Percentiles rank a stretch among this genome's conserved stretches.
Conservation (phyloP, 257 asterid genomes). For the Rauvolfia tetraphylla region DNA sequence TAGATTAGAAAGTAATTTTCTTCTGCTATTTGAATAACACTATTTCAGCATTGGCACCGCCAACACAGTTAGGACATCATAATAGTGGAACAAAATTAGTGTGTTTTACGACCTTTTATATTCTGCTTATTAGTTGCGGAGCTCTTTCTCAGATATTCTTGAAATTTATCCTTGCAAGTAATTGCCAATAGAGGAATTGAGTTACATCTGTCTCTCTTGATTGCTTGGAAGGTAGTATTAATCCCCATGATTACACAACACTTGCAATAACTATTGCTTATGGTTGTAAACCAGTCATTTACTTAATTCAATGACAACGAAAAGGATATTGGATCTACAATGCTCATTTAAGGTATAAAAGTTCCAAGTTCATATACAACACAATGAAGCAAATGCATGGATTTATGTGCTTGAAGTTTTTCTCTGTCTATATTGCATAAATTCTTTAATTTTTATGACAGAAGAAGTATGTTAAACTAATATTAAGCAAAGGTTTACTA, state of each 20-base stretch:
- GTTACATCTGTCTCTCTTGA: neutral
- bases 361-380: neutral
- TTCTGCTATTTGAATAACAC: too few species aligned
- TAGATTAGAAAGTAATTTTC: too few species aligned
- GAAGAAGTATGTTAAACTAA: neutral
- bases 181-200: neutral
- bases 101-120: neutral
- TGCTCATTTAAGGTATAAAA: neutral
- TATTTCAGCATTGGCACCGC: neutral
- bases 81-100: neutral
- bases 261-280: neutral
- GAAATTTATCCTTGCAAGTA: neutral
- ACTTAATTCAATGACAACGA: neutral
- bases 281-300: neutral
- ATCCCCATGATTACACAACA: neutral
- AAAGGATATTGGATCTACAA: neutral
- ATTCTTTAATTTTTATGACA: neutral
- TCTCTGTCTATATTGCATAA: neutral
- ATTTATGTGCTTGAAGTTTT: neutral
- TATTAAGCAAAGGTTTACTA: neutral
- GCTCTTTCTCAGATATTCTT: neutral
- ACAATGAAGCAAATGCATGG: neutral
- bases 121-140: neutral
- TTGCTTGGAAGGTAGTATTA: neutral
- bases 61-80: too few species aligned